phyloP scores from a whole-genome alignment of 2,329 filamentous ascomycete species.

The Zasmidium cellare region DNA sequence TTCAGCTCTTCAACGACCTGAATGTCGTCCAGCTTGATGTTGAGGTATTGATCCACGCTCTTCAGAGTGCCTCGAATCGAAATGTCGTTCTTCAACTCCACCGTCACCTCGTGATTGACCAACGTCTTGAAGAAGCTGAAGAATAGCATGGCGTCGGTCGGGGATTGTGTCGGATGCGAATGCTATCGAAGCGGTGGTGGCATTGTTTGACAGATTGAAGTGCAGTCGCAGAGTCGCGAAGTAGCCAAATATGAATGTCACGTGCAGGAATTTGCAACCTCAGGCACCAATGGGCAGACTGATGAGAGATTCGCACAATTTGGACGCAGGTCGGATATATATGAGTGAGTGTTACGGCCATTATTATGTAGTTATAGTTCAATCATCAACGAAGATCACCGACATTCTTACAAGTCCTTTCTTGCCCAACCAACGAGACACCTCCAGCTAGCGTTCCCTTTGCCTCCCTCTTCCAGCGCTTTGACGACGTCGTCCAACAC shows the following conservation, averaged over 20 bases:
- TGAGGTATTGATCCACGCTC: constrained; percentile 97
- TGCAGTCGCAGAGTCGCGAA: not conserved
- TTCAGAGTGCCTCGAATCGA: constrained; percentile 94
- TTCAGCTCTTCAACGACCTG: constrained; percentile 88
- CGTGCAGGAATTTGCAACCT: not conserved
- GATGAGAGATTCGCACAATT: not conserved
- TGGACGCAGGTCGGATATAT: constrained; percentile 9
- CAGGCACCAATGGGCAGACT: not conserved
- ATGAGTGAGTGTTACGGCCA: constrained; percentile 16
- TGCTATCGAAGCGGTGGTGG: constrained; percentile 5
- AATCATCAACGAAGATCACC: constrained; percentile 4
- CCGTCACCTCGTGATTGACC: constrained; percentile 93
- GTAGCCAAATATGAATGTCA: not conserved
- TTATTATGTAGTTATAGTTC: constrained; percentile 11
- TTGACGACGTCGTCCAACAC: constrained; percentile 58
- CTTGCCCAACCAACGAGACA: constrained; percentile 61
- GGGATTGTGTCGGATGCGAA: not conserved
- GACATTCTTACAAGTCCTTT: constrained; percentile 40
- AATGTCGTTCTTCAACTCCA: constrained; percentile 99
- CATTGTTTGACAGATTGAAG: constrained; percentile 1
- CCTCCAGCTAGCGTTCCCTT: constrained; percentile 59
- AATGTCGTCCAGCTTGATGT: constrained; percentile 98
- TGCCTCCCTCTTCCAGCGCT: constrained; percentile 62
- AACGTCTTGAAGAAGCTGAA: constrained; percentile 29
- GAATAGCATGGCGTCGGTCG: constrained; percentile 20